Evolutionary conservation across 106 monocot species (phyloP).

Genomic region (Dendrobium chrysotoxum): DNA sequence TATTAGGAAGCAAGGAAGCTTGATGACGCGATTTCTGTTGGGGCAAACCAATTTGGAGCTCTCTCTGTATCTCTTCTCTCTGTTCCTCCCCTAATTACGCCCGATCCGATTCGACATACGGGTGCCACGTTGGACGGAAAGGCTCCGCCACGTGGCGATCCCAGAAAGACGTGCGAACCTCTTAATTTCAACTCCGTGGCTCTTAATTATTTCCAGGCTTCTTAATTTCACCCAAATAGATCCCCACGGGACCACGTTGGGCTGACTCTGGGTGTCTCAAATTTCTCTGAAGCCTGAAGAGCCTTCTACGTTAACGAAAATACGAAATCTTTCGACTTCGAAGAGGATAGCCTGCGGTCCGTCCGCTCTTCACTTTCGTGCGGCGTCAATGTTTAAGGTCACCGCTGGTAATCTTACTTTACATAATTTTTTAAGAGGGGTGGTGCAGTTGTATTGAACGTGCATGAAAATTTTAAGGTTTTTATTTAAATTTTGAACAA

Average conservation of each 20-base stretch:
- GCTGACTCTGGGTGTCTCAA: neutral
- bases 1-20: neutral
- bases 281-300: neutral
- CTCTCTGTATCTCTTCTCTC: neutral
- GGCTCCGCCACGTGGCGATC: conserved; percentile 12
- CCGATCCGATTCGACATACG: neutral
- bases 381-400: no score
- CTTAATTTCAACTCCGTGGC: neutral
- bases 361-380: neutral
- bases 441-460: no score
- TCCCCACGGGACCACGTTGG: neutral
- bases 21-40: conserved; percentile 23
- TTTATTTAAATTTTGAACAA: no score
- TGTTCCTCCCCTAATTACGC: neutral
- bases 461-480: no score
- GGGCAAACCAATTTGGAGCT: neutral
- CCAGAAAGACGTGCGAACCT: conserved; percentile 6
- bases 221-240: neutral
- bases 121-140: conserved; percentile 15
- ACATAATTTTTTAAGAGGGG: no score
- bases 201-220: neutral
- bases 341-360: neutral
- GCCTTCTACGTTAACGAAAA: neutral
- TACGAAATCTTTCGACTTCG: no score
- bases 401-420: no score